These are phyloP conservation scores for Tolypocladium endophyticum DNA, from an alignment of 2,329 filamentous ascomycete genomes.

Conservation along the genomic window DNA sequence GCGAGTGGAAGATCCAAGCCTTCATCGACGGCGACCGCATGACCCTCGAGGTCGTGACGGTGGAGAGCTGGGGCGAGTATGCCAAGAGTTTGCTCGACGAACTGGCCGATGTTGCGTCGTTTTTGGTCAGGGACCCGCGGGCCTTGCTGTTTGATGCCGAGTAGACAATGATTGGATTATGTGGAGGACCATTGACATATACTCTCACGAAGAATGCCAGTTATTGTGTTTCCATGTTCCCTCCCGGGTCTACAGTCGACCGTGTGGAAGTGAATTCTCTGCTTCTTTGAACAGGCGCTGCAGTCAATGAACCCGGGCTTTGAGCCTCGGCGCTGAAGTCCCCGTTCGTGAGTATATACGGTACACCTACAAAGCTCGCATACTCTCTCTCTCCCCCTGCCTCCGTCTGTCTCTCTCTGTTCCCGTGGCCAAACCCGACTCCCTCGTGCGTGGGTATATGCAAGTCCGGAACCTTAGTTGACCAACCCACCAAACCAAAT, in stretches of 20 bases:
- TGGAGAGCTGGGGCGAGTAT: constrained; percentile 42
- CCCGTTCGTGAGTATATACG: neutral
- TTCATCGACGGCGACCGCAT: constrained; percentile 41
- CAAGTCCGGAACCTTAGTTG: constrained; percentile 2
- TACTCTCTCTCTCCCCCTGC: neutral
- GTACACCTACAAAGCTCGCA: neutral
- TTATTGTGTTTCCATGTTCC: neutral
- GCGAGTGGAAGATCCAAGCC: constrained; percentile 51
- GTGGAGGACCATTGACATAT: neutral
- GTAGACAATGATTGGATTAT: neutral
- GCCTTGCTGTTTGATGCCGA: constrained; percentile 8
- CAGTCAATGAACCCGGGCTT: neutral
- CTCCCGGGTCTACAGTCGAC: neutral
- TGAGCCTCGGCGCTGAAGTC: neutral
- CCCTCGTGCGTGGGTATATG: constrained; percentile 10
- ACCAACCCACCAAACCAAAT: constrained; percentile 2
- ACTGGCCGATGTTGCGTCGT: constrained; percentile 22
- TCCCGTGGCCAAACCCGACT: neutral
- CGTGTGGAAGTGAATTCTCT: too few species aligned
- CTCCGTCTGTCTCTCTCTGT: neutral
- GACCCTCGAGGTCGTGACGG: constrained; percentile 49
- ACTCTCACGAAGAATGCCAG: neutral
- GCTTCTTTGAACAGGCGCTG: neutral
- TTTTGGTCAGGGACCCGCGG: constrained; percentile 5
- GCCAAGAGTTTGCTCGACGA: constrained; percentile 41